Evolutionary conservation across 2,329 filamentous ascomycete genomes (phyloP).

Genomic region (Cephalotrichum gorgonifer): DNA sequence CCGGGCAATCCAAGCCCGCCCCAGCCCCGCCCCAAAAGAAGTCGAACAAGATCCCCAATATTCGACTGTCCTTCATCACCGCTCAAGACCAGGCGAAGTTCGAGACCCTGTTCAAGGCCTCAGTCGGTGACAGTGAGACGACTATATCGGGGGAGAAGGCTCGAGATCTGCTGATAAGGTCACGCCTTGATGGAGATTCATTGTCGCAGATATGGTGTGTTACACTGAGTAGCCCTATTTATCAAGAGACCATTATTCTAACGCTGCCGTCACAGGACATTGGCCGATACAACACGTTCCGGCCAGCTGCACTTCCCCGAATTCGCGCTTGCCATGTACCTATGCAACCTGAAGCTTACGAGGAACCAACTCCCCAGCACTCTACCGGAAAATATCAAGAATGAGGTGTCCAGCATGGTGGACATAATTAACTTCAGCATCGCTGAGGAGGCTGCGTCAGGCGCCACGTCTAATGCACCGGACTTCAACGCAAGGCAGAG

Average conservation of each 20-base stretch:
- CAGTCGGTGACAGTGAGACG: constrained; percentile 71
- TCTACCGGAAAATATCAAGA: constrained; percentile 79
- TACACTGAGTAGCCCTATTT: neutral
- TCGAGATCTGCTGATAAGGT: constrained; percentile 77
- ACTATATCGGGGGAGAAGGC: constrained; percentile 91
- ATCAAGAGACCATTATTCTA: constrained; percentile 6
- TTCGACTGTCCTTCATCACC: constrained; percentile 91
- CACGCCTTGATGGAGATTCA: constrained; percentile 76
- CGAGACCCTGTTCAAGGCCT: constrained; percentile 94
- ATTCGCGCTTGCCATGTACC: constrained; percentile 95
- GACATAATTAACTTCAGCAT: constrained; percentile 97
- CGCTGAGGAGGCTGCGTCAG: constrained; percentile 55
- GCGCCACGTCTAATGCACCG: constrained; percentile 55
- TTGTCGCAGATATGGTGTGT: constrained; percentile 83
- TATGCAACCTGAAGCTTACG: constrained; percentile 88
- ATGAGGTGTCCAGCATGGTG: constrained; percentile 98
- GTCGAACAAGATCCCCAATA: constrained; percentile 77
- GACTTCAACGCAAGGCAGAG: constrained; percentile 50
- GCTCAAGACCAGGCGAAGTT: constrained; percentile 93
- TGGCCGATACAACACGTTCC: constrained; percentile 92
- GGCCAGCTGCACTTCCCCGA: constrained; percentile 95
- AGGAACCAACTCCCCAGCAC: constrained; percentile 67
- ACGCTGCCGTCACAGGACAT: constrained; percentile 47
- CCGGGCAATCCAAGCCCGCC: constrained; percentile 34
- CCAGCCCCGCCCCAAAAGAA: constrained; percentile 37